Evolutionary conservation across 208 protist species (phyloP).

Genomic region (Balamuthia mandrillaris): DNA sequence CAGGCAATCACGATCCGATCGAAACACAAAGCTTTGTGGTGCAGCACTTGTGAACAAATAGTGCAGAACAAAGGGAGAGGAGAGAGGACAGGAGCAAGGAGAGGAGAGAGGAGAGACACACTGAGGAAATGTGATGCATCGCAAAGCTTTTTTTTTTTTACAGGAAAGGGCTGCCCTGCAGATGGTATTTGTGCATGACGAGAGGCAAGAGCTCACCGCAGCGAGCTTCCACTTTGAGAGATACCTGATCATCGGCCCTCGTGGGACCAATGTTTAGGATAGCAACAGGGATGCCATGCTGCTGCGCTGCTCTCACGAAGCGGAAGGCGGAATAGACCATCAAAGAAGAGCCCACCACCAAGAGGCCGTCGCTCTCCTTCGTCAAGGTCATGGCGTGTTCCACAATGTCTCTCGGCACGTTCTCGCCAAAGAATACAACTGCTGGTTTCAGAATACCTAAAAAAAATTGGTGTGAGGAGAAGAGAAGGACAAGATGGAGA

Average conservation of each 20-base stretch:
- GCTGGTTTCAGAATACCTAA: neutral
- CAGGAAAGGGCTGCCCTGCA: too few species aligned
- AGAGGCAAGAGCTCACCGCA: too few species aligned
- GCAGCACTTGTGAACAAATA: neutral
- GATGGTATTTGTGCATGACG: too few species aligned
- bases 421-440: slow-evolving; percentile 19
- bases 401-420: neutral
- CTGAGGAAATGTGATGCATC: too few species aligned
- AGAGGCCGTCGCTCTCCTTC: neutral
- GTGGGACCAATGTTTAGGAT: neutral
- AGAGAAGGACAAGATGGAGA: too few species aligned
- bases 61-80: neutral
- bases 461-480: neutral
- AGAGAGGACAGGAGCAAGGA: neutral
- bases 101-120: neutral
- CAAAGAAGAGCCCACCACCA: neutral
- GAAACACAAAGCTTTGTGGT: neutral
- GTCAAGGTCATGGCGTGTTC: neutral
- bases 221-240: neutral
- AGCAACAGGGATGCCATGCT: neutral
- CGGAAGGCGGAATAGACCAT: slow-evolving; percentile 14
- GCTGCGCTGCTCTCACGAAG: neutral
- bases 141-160: too few species aligned
- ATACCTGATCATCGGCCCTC: neutral
- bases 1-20: neutral